These are phyloP conservation scores for Wallemia mellicola DNA, from an alignment of 1,284 basidiomycete species.

Conservation along the genomic window DNA sequence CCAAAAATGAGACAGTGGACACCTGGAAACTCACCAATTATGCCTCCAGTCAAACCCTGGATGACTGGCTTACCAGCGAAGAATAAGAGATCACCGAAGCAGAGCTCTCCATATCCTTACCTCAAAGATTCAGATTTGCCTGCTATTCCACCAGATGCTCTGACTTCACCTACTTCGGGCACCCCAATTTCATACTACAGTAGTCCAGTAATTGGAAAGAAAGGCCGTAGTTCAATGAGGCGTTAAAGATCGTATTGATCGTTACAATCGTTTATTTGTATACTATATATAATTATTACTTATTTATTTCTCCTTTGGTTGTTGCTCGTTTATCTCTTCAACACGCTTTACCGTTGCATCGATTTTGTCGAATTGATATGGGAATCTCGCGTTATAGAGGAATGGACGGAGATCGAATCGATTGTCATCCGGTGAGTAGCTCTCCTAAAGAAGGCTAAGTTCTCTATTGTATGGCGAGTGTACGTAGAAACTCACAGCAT, in stretches of 20 bases:
- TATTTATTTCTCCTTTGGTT: background rate
- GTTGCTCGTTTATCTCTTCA: background rate
- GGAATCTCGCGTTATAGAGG: slow-evolving; percentile 74
- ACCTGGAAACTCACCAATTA: background rate
- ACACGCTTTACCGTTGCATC: slow-evolving; percentile 45
- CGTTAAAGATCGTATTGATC: background rate
- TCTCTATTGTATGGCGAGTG: background rate
- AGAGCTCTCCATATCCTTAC: background rate
- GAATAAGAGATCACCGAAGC: background rate
- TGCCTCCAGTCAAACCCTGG: background rate
- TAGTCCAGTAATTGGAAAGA: background rate
- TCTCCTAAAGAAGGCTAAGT: slow-evolving; percentile 27
- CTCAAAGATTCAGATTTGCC: background rate
- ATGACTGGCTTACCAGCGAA: background rate
- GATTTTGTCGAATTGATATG: slow-evolving; percentile 87
- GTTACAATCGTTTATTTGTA: background rate
- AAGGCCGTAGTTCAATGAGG: background rate
- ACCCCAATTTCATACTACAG: background rate
- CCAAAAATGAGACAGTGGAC: background rate
- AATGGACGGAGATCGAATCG: slow-evolving; percentile 87
- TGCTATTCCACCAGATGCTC: background rate
- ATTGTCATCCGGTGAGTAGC: slow-evolving; percentile 89
- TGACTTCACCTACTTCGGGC: background rate
- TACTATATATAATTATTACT: background rate
- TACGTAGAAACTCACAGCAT: slow-evolving; percentile 34